These are phyloP conservation scores for Lentinula detonsa DNA, from an alignment of 768 basidiomycete genomes.

Conservation along the genomic window DNA sequence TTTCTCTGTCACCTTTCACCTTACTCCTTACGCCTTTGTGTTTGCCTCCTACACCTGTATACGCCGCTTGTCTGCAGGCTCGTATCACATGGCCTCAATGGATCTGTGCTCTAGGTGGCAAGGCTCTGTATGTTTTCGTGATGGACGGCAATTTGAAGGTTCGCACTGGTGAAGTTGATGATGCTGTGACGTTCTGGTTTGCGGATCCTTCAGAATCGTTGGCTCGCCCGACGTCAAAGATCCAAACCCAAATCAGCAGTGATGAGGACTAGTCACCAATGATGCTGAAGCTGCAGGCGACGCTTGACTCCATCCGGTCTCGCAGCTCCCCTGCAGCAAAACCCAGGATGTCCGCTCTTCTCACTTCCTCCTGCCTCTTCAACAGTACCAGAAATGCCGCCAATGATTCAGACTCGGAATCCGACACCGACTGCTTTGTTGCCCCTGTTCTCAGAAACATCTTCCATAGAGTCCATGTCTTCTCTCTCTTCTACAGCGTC, in stretches of 20 bases:
- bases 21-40: neutral
- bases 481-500: slow-evolving; percentile 2
- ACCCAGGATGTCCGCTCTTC: neutral
- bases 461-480: neutral
- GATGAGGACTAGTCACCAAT: neutral
- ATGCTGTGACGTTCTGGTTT: slow-evolving; percentile 2
- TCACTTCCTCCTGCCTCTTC: neutral
- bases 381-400: neutral
- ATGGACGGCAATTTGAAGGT: slow-evolving; percentile 2
- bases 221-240: neutral
- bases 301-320: slow-evolving; percentile 4
- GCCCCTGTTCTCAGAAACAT: neutral
- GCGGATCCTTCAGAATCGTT: neutral
- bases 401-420: slow-evolving; percentile 3
- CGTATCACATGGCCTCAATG: neutral
- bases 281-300: neutral
- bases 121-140: neutral
- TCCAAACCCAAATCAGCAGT: neutral
- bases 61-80: slow-evolving; percentile 4
- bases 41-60: slow-evolving; percentile 1
- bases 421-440: slow-evolving; percentile 2
- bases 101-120: slow-evolving; percentile 3
- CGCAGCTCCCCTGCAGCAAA: neutral
- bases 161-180: slow-evolving; percentile 1
- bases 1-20: slow-evolving; percentile 1